Evolutionary conservation across 2,329 filamentous ascomycete species (phyloP), one percentile per base, ranked within the genome.

Genomic region (Monosporascus sp.): DNA sequence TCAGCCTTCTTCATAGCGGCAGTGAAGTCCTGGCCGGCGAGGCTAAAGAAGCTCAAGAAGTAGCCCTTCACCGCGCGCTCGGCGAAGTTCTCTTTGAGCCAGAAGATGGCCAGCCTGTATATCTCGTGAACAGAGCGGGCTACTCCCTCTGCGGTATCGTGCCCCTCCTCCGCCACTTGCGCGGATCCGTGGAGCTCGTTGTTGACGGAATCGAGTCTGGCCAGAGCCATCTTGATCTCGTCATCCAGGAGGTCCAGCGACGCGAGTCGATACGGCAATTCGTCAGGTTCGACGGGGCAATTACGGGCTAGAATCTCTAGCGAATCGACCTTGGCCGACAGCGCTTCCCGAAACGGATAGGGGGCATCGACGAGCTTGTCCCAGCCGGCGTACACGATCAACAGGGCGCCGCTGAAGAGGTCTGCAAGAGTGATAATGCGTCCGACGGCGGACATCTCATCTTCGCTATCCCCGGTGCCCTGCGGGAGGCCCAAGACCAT

Each of bases 61-160:
- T 68, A 69, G 1, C 67, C 67, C 49, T 60, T 64, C 44, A 70
- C 54, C 7, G 65, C 9, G 1, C 65, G 68, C 53, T 72, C 65
- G 3, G 67, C 64, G 24, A 70, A 74, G 52, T 65, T 71, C 4
- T 60, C 61, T 52, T 65, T 61, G 2, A 73, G 62, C 5, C 62
- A 55, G 1, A 37, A 48, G 37, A 70, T 59, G n/a, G 55, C 59
- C 16, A 58, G 45, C 38, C 60, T 22, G 54, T 63, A 63, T 35
- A 56, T 24, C 22, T 55, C 55, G 37, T 62, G 46, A 53, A 31
- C n/a, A 17, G 22, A 16, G 24, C 24, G 43, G 11, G 40, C 49
- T 11, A 7, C 19, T n/a, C 26, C 35, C 3, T 48, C 48, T 27
- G 48, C 50, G 3, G 44, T 20, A 7, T 31, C 26, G 7, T 24